These are phyloP conservation scores for Barbarea vulgaris DNA, from an alignment of 345 rosid species.

Conservation along the genomic window DNA sequence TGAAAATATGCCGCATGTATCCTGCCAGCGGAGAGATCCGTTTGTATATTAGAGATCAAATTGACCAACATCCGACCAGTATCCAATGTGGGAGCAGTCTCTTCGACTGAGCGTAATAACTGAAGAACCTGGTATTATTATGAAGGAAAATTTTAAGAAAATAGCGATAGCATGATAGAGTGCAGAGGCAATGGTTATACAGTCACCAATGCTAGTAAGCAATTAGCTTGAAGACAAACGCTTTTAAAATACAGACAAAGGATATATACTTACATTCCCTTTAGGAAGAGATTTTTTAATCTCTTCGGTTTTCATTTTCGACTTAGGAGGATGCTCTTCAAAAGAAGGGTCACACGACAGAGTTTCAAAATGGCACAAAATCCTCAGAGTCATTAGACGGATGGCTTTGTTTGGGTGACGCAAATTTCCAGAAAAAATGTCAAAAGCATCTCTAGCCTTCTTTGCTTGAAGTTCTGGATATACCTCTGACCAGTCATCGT, in stretches of 20 bases:
- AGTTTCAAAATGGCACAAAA: constrained; percentile 72
- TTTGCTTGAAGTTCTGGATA: constrained; percentile 55
- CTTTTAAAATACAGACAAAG: constrained; percentile 13
- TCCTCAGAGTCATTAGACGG: constrained; percentile 72
- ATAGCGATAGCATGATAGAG: constrained; percentile 5
- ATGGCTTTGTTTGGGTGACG: constrained; percentile 65
- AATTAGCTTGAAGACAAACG: not conserved
- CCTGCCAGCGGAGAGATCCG: constrained; percentile 65
- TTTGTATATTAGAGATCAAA: constrained; percentile 63
- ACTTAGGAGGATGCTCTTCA: constrained; percentile 49
- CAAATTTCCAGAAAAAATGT: constrained; percentile 64
- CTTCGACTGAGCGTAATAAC: constrained; percentile 64
- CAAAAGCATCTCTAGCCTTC: constrained; percentile 50
- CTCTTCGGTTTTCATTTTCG: constrained; percentile 55
- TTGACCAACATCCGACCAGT: constrained; percentile 65
- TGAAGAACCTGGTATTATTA: constrained; percentile 65
- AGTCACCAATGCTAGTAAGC: constrained; percentile 20
- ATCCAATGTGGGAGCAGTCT: constrained; percentile 61
- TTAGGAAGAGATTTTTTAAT: constrained; percentile 34
- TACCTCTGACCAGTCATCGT: constrained; percentile 30
- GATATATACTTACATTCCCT: constrained; percentile 53
- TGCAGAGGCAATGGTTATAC: constrained; percentile 8
- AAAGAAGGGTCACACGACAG: constrained; percentile 38
- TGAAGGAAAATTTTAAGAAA: constrained; percentile 16
- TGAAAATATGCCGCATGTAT: constrained; percentile 58